Evolutionary conservation across 306 rosid genomes (phyloP).

Genomic region (Begonia peltatifolia): DNA sequence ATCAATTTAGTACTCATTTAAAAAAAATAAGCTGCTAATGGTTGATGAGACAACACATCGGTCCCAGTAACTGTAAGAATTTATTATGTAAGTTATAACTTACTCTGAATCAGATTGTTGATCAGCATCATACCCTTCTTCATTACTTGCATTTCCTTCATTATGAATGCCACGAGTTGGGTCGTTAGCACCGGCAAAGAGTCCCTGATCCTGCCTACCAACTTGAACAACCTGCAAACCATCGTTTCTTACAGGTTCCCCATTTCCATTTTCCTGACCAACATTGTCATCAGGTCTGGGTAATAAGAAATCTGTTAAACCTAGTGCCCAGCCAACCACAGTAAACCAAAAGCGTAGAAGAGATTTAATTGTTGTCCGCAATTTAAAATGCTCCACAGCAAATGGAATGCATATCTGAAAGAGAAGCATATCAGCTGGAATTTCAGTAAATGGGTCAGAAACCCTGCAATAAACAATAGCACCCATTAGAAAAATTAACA

Average conservation of each 20-base stretch:
- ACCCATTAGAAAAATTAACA: slow-evolving; percentile 10
- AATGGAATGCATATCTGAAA: slow-evolving; percentile 97
- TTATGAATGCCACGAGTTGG: slow-evolving; percentile 30
- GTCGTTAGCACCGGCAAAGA: slow-evolving; percentile 41
- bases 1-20: background rate
- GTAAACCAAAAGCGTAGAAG: slow-evolving; percentile 85
- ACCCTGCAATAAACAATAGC: slow-evolving; percentile 43
- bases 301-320: slow-evolving; percentile 74
- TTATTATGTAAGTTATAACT: slow-evolving; percentile 17
- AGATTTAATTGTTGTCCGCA: slow-evolving; percentile 88
- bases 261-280: slow-evolving; percentile 75
- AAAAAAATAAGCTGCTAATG: background rate
- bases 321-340: slow-evolving; percentile 98
- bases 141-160: slow-evolving; percentile 37
- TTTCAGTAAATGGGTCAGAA: slow-evolving; percentile 95
- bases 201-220: slow-evolving; percentile 50
- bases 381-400: slow-evolving; percentile 92
- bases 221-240: slow-evolving; percentile 55
- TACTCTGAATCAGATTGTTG: slow-evolving; percentile 96
- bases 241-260: slow-evolving; percentile 79
- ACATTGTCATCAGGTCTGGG: slow-evolving; percentile 73
- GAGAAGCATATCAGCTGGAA: slow-evolving; percentile 98
- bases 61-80: background rate
- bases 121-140: slow-evolving; percentile 72
- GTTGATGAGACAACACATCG: background rate